Base-by-base conservation (phyloP, 2,329 filamentous ascomycete species). In the Madurella fahalii region DNA sequence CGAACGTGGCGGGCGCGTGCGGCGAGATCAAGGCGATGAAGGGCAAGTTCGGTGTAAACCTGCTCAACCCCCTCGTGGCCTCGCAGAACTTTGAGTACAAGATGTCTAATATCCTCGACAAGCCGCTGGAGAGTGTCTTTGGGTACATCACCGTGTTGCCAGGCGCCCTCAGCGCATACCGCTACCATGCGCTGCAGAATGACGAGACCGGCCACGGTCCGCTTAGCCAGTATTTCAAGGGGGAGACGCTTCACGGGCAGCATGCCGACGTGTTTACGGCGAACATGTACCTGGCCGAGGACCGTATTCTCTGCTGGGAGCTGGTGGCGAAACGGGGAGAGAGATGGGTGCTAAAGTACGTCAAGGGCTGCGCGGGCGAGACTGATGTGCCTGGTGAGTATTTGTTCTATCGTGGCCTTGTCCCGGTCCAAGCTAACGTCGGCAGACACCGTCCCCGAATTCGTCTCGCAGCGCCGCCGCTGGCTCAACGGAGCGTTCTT, bases 21-120 rank as follows among this genome's bases (percentile, higher is more conserved):
- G 94, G 94, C 62, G 94, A 99, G 71, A 99, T 99, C 72, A 96
- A 93, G 69, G 94, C 94, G 0, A 95, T 95, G 74, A 95, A 96
- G 70, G 94, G 94, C 8, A 90, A 86, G 62, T 85, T 82, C 20
- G 92, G 90, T 67, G 76, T 84, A 5, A 90, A 93, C 59, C 79
- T 99, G 15, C 76, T 99, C 44, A 99, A 99, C 65, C 94, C 94
- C 0, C 78, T 99, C 5, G 93, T 99, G 15, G 94, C 94, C 0
- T 95, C 91, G 44, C 94, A 99, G 66, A 99, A 99, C 69, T 99
- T 99, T 63, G 94, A 99, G 76, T 99, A 99, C 78, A 99, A 99
- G 73, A 96, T 99, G 90, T 96, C 91, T 40, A 99, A 99, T 65
- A 99, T 99, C 65, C 79, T 99, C 25, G 94, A 99, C 70, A 99